Evolutionary conservation across 179 eudicot species (phyloP), one percentile per base, ranked within the genome.

Genomic region (Patellifolia procumbens): DNA sequence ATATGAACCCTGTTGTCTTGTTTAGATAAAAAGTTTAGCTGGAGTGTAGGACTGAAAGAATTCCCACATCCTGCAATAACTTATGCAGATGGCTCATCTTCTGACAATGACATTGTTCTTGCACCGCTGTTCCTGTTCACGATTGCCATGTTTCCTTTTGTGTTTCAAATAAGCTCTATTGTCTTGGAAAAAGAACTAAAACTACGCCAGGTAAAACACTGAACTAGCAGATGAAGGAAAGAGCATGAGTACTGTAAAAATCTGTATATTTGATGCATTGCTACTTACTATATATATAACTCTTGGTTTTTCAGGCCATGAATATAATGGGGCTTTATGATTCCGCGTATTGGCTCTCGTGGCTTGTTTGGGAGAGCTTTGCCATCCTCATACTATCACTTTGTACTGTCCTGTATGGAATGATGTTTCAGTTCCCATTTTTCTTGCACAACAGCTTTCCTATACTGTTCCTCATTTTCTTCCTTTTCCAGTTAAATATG

Each of bases 261-360:
- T 49, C 16, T 72, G 63, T n/a, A 37, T 22, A 58, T 73, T 28
- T 73, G 39, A n/a, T 37, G 51, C 29, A 45, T 5, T 28, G 15
- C 5, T 68, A 45, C 35, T 32, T 24, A 7, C 42, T n/a, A n/a
- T n/a, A n/a, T n/a, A n/a, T n/a, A n/a, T n/a, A n/a, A n/a, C n/a
- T n/a, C n/a, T n/a, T 80, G 43, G 13, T 11, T 90, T 83, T 2
- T 78, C 86, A 93, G 98, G 96, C 92, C 39, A 89, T 94, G 98
- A 82, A 86, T 56, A 86, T 92, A 83, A 94, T 94, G 97, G 98
- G 98, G 79, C 96, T 94, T 34, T 92, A 90, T 85, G 98, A 94
- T 81, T 88, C 94, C 55, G 98, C 98, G 26, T 88, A 92, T 74
- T 94, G 98, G 98, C 83, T 94, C 60, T 92, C 97, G 6, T 92